Conservation (phyloP, 768 basidiomycete genomes). For the Amanita rubescens region DNA sequence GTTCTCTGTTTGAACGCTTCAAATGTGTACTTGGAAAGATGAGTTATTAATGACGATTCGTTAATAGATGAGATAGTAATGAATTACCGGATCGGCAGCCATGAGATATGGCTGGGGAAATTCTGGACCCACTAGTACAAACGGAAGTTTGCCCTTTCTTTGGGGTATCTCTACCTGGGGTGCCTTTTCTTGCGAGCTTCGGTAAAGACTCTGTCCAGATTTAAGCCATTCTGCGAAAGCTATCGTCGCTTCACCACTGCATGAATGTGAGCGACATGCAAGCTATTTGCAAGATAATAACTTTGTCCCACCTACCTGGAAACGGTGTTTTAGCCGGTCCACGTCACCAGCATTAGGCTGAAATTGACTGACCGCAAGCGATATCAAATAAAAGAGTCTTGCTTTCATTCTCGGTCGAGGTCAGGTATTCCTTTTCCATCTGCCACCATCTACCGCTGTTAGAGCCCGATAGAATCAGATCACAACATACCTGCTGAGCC, state of each 20-base stretch:
- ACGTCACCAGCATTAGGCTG: conserved; percentile 12
- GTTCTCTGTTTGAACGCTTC: conserved; percentile 52
- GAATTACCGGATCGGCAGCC: conserved; percentile 48
- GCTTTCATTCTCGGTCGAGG: conserved; percentile 8
- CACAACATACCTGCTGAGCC: conserved; percentile 41
- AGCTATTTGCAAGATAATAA: not conserved
- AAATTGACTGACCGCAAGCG: conserved; percentile 39
- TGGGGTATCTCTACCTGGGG: not conserved
- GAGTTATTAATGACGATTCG: not conserved
- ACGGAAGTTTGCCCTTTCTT: conserved; percentile 14
- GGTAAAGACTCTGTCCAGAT: conserved; percentile 22
- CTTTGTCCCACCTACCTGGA: conserved; percentile 22
- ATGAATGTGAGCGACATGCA: conserved; percentile 6
- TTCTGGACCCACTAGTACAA: conserved; percentile 27
- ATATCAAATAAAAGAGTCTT: conserved; percentile 46
- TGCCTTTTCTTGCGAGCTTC: conserved; percentile 5
- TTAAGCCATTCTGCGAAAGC: conserved; percentile 58
- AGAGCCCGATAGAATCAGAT: not conserved
- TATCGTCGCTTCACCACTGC: conserved; percentile 58
- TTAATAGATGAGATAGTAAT: not conserved
- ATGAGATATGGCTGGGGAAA: conserved; percentile 26
- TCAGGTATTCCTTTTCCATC: conserved; percentile 20
- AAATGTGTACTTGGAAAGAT: conserved; percentile 43
- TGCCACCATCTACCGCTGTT: conserved; percentile 28
- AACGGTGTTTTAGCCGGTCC: not conserved